Evolutionary conservation across 2,329 filamentous ascomycete genomes (phyloP).

Genomic region (Raffaelea albimanens): DNA sequence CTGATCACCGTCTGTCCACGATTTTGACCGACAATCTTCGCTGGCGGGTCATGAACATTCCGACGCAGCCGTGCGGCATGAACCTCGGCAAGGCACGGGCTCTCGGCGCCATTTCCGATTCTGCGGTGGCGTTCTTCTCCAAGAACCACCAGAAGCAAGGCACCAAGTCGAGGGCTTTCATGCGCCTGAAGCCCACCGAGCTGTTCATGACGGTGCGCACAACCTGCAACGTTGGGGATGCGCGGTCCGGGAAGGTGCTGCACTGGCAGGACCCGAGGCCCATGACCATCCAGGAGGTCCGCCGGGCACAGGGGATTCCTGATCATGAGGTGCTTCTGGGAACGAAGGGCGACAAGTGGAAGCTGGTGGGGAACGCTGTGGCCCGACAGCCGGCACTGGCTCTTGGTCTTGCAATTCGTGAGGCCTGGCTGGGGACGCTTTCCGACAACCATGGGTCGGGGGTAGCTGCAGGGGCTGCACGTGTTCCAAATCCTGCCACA

Average conservation of each 20-base stretch:
- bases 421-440: slow-evolving; percentile 40
- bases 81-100: slow-evolving; percentile 38
- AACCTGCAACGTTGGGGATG: slow-evolving; percentile 36
- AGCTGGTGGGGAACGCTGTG: slow-evolving; percentile 69
- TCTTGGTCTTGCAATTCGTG: slow-evolving; percentile 53
- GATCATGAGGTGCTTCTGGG: slow-evolving; percentile 65
- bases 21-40: slow-evolving; percentile 30
- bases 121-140: slow-evolving; percentile 32
- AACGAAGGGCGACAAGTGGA: slow-evolving; percentile 41
- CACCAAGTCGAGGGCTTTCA: slow-evolving; percentile 22
- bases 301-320: slow-evolving; percentile 59
- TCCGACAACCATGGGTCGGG: slow-evolving; percentile 16
- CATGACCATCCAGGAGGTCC: slow-evolving; percentile 55
- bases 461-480: too few species aligned
- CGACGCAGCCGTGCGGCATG: slow-evolving; percentile 46
- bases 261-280: slow-evolving; percentile 59
- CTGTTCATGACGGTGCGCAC: slow-evolving; percentile 60
- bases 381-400: slow-evolving; percentile 58
- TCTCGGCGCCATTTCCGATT: slow-evolving; percentile 26
- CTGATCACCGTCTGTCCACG: slow-evolving; percentile 54
- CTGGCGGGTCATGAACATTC: slow-evolving; percentile 46
- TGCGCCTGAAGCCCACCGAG: slow-evolving; percentile 29
- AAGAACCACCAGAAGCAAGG: slow-evolving; percentile 6
- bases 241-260: slow-evolving; percentile 41
- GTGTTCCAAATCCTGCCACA: neutral